Base-by-base conservation (phyloP, 805 yeast species). In the Candida awuae region DNA sequence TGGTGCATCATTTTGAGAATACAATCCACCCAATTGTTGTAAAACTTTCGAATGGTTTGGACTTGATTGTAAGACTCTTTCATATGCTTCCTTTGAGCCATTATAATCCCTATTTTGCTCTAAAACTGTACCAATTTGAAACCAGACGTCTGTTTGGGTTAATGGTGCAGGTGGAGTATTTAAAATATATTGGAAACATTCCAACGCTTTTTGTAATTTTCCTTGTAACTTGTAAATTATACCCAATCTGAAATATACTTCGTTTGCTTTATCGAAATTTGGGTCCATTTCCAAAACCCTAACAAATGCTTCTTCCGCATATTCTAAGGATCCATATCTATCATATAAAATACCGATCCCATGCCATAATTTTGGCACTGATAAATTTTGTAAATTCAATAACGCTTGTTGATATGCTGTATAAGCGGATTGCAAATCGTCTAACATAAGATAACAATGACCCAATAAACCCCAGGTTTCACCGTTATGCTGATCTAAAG, bases 291-390 rank as follows among this genome's bases (percentile, higher is more conserved):
- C 96, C 59, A 92, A 68, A 10, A 92, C 98, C 52, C 95, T 78
- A 30, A 94, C 94, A 65, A 92, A 90, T 4, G 98, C 97, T 62
- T 92, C 98, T 61, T 92, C 98, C 4, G 98, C 98, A 54, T 90
- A 92, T 63, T 90, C 97, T 47, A 90, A 66, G 5, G 95, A 84
- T 20, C 97, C 98, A 59, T 92, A 92, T 38, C 98, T 71, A 61
- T 92, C 98, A 60, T 92, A 92, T 44, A 92, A 70, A 43, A 92
- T 92, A 26, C 98, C 98, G 48, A 92, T 90, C 0, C 98, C 98
- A 62, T 92, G 97, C 98, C 98, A 92, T 50, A 92, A 73, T 58
- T 87, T 87, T 41, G 97, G 97, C 39, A 88, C 97, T 50, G 86
- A 85, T 34, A 96, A 94, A 55, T 92, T 90, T 47, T 84, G 85